Evolutionary conservation across 768 basidiomycete genomes (phyloP).

Genomic region (Tephrocybe sp.): DNA sequence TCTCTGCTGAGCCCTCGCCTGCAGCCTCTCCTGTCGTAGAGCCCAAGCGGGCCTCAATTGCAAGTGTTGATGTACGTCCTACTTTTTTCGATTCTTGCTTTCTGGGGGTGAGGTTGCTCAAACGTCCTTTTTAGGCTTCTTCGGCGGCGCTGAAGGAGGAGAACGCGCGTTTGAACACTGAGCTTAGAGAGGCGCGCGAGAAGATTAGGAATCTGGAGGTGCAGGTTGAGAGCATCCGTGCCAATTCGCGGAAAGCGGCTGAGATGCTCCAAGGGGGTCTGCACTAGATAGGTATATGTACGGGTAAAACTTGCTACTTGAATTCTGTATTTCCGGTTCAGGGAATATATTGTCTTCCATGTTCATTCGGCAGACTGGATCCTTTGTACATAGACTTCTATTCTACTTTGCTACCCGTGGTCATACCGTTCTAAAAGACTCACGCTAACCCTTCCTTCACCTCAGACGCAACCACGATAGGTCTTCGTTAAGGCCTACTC

Average conservation of each 20-base stretch:
- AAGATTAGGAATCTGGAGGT: constrained; percentile 84
- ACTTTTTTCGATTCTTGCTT: background rate
- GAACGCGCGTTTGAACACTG: constrained; percentile 58
- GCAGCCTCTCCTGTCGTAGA: constrained; percentile 12
- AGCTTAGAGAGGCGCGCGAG: constrained; percentile 78
- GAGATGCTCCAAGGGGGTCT: constrained; percentile 44
- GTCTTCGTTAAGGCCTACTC: too few relatives aligned
- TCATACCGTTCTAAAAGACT: too few relatives aligned
- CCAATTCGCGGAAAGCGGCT: constrained; percentile 77
- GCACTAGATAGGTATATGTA: background rate
- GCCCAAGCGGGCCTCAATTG: constrained; percentile 20
- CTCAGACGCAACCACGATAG: too few relatives aligned
- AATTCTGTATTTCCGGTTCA: too few relatives aligned
- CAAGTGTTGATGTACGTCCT: constrained; percentile 29
- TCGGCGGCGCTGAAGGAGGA: constrained; percentile 43
- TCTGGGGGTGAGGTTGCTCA: background rate
- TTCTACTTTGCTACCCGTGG: too few relatives aligned
- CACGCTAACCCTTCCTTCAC: too few relatives aligned
- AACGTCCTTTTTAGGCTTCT: constrained; percentile 14
- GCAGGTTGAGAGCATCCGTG: constrained; percentile 73
- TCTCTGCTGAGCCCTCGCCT: background rate
- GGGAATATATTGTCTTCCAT: too few relatives aligned
- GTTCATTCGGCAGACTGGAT: too few relatives aligned
- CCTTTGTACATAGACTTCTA: too few relatives aligned
- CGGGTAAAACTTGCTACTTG: too few relatives aligned